Evolutionary conservation across 176 grass and related monocot species (phyloP).

Genomic region (Oryza nivara): DNA sequence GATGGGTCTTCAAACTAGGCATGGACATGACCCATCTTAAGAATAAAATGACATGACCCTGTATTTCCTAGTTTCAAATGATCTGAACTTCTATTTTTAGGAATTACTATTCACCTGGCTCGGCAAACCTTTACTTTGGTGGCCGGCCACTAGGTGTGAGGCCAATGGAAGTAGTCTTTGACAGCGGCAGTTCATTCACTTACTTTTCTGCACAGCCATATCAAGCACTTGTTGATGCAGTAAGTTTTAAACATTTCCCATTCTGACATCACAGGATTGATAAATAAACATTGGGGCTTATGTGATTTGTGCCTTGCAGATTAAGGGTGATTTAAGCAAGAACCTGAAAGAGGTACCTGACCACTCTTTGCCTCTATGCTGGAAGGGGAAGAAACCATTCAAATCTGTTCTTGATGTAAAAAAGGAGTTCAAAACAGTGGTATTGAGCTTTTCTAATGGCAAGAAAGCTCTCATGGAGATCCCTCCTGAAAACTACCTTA

Average conservation of each 20-base stretch:
- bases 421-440: conserved; percentile 79
- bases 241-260: conserved; percentile 38
- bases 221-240: conserved; percentile 69
- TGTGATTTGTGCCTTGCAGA: conserved; percentile 47
- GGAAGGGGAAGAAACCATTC: conserved; percentile 92
- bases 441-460: conserved; percentile 73
- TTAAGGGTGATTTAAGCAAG: conserved; percentile 67
- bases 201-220: conserved; percentile 85
- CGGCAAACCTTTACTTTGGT: conserved; percentile 73
- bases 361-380: conserved; percentile 77
- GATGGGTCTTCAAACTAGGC: background rate
- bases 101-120: conserved; percentile 95
- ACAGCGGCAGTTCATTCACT: conserved; percentile 96
- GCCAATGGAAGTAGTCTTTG: conserved; percentile 79
- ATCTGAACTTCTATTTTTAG: conserved; percentile 44
- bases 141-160: conserved; percentile 50
- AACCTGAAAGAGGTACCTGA: conserved; percentile 69
- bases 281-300: conserved; percentile 26
- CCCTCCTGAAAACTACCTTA: conserved; percentile 94
- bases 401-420: conserved; percentile 78
- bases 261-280: conserved; percentile 13
- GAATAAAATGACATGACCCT: too few relatives aligned
- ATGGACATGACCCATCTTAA: too few relatives aligned
- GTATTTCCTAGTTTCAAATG: conserved; percentile 6
- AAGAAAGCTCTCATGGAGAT: conserved; percentile 73